Evolutionary conservation across 352 stramenopile species (phyloP).

Genomic region (Globisporangium middletonii): DNA sequence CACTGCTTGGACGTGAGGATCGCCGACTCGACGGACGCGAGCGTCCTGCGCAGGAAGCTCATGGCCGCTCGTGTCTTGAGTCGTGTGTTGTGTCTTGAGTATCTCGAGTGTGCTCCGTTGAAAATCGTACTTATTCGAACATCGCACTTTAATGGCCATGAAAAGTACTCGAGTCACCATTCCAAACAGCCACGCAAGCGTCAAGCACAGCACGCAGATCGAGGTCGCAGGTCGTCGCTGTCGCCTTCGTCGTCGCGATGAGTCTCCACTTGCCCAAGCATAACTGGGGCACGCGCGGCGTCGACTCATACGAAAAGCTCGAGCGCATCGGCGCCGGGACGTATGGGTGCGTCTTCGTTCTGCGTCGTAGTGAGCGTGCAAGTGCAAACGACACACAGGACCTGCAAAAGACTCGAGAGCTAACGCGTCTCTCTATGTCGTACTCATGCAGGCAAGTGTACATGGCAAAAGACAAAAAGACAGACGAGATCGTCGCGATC

Average conservation of each 20-base stretch:
- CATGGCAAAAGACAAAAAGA: conserved; percentile 84
- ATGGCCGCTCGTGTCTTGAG: conserved; percentile 22
- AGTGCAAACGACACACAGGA: background rate
- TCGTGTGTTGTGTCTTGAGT: background rate
- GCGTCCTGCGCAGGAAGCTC: conserved; percentile 63
- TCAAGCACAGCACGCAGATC: background rate
- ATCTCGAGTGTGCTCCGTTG: background rate
- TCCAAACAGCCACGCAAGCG: background rate
- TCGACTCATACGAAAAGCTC: conserved; percentile 87
- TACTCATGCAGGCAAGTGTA: conserved; percentile 65
- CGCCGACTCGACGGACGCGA: conserved; percentile 70
- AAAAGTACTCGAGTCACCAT: too few relatives aligned
- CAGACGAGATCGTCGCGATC: conserved; percentile 82
- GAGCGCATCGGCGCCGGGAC: conserved; percentile 88
- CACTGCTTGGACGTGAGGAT: conserved; percentile 81
- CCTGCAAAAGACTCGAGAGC: too few relatives aligned
- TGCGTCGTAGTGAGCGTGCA: background rate
- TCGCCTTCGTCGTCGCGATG: conserved; percentile 26
- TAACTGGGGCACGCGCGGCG: conserved; percentile 74
- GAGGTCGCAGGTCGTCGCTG: background rate
- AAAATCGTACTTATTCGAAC: background rate
- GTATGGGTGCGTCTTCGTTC: conserved; percentile 47
- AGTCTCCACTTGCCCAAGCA: conserved; percentile 84
- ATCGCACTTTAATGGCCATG: background rate
- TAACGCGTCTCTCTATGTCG: background rate